These are phyloP conservation scores for Penicillium salamii DNA, from an alignment of 495 filamentous ascomycete genomes.

Conservation along the genomic window DNA sequence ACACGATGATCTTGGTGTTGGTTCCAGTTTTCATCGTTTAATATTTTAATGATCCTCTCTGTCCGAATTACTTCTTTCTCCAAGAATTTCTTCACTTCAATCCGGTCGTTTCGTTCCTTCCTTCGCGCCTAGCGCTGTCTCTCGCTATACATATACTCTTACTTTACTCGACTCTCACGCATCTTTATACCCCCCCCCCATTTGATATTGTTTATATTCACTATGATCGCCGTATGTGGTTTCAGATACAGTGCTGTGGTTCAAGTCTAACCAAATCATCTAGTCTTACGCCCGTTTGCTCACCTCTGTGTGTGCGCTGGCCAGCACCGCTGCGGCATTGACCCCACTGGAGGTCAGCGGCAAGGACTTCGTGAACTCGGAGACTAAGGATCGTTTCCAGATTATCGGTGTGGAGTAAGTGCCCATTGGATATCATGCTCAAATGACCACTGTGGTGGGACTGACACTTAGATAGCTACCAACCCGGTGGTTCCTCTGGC, in stretches of 20 bases:
- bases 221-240: conserved; percentile 22
- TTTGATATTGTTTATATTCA: conserved; percentile 5
- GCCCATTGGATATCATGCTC: neutral
- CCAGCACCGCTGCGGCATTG: conserved; percentile 61
- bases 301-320: conserved; percentile 40
- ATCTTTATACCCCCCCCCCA: neutral
- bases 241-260: neutral
- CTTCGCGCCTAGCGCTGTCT: neutral
- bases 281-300: conserved; percentile 36
- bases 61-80: neutral
- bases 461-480: conserved; percentile 57
- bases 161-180: neutral
- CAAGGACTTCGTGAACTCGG: conserved; percentile 78
- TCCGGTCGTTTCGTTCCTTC: neutral
- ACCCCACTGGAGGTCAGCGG: conserved; percentile 69
- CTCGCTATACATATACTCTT: neutral
- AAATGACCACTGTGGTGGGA: too few species aligned
- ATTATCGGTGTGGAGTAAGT: conserved; percentile 80
- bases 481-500: conserved; percentile 83
- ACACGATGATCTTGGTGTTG: neutral
- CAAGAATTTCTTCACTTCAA: neutral
- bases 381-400: conserved; percentile 77
- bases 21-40: neutral
- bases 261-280: neutral
- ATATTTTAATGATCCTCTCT: neutral